phyloP scores from a whole-genome alignment of 441 rosid species.

The Flueggea neowawraea region DNA sequence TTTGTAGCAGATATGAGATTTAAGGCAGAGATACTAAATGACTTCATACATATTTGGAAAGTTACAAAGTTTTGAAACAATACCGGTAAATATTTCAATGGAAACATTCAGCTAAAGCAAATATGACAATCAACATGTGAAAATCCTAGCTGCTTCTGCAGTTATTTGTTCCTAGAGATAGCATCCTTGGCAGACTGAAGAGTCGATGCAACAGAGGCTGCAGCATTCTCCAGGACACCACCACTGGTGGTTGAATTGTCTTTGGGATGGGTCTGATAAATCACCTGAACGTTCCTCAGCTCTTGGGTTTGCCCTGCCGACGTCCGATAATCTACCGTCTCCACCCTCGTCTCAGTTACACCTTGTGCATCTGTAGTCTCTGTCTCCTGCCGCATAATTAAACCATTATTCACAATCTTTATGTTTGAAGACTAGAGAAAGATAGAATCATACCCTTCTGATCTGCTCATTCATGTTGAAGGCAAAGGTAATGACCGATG shows the following conservation, averaged over 20 bases:
- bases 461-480: slow-evolving; percentile 35
- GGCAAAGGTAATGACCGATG: not conserved
- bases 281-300: slow-evolving; percentile 41
- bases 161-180: slow-evolving; percentile 23
- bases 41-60: too few relatives aligned
- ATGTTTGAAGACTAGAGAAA: too few relatives aligned
- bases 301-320: slow-evolving; percentile 55
- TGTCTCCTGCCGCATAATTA: slow-evolving; percentile 11
- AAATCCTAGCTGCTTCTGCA: not conserved
- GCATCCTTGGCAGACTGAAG: slow-evolving; percentile 59
- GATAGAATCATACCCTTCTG: slow-evolving; percentile 23
- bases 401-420: not conserved
- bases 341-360: slow-evolving; percentile 30
- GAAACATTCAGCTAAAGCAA: not conserved
- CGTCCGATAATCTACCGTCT: slow-evolving; percentile 35
- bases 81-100: too few relatives aligned
- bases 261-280: slow-evolving; percentile 32
- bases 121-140: not conserved
- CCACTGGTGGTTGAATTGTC: slow-evolving; percentile 44
- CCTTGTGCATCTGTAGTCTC: slow-evolving; percentile 23
- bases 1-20: too few relatives aligned
- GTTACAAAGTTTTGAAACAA: too few relatives aligned
- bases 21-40: too few relatives aligned
- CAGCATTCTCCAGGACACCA: slow-evolving; percentile 53
- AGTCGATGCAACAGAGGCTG: slow-evolving; percentile 46